Conservation (phyloP, 768 basidiomycete species). For the Amanita pseudoporphyria region DNA sequence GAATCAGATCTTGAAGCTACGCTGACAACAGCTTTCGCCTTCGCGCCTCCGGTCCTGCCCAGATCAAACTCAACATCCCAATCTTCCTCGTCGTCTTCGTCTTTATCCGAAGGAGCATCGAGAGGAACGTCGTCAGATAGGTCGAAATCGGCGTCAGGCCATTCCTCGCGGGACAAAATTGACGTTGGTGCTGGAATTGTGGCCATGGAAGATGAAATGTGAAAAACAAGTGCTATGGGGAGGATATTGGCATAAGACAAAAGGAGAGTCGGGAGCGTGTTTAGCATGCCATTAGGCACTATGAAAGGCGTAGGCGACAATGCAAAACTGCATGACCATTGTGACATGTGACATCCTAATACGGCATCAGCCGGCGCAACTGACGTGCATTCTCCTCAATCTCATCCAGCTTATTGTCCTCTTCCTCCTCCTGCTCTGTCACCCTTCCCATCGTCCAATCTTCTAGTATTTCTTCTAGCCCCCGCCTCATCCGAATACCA, state of each 20-base stretch:
- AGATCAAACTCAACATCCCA: slow-evolving; percentile 78
- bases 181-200: slow-evolving; percentile 50
- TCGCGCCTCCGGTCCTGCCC: slow-evolving; percentile 45
- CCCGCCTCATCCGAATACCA: slow-evolving; percentile 52
- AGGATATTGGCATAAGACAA: slow-evolving; percentile 5
- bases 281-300: slow-evolving; percentile 5
- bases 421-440: slow-evolving; percentile 21
- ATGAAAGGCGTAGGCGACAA: slow-evolving; percentile 5
- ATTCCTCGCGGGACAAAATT: slow-evolving; percentile 57
- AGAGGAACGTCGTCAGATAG: slow-evolving; percentile 66
- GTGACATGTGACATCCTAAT: slow-evolving; percentile 23
- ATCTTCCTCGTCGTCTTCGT: slow-evolving; percentile 57
- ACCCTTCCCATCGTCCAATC: slow-evolving; percentile 30
- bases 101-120: slow-evolving; percentile 56
- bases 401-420: slow-evolving; percentile 35
- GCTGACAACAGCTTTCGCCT: slow-evolving; percentile 27
- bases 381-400: slow-evolving; percentile 54
- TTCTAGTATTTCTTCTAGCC: slow-evolving; percentile 48
- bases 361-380: slow-evolving; percentile 53
- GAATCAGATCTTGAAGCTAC: slow-evolving; percentile 32
- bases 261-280: slow-evolving; percentile 7
- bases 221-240: slow-evolving; percentile 5
- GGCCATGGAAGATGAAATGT: slow-evolving; percentile 32
- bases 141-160: slow-evolving; percentile 84
- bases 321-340: background rate